Conservation (phyloP, 441 rosid genomes). For the Erysimum cheiri region DNA sequence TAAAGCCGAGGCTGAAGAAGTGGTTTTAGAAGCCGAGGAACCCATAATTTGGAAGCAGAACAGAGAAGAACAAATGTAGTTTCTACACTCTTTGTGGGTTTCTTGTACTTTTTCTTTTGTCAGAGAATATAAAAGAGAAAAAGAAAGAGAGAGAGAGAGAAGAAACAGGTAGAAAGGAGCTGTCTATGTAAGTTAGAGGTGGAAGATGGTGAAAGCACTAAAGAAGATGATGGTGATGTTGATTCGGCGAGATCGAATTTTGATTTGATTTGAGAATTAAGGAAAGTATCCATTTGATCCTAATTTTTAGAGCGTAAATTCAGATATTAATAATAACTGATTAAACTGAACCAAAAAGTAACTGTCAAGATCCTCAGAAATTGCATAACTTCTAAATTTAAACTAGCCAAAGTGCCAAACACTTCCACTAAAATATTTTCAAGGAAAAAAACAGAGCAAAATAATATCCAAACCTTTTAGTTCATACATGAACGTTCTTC, state of each 20-base stretch:
- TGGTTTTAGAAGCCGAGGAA: conserved; percentile 71
- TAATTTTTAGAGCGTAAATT: conserved; percentile 16
- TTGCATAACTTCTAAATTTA: conserved; percentile 27
- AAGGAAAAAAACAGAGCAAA: conserved; percentile 3
- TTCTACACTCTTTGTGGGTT: conserved; percentile 23
- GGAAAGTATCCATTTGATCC: conserved; percentile 31
- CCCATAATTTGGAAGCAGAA: conserved; percentile 53
- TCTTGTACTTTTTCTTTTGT: conserved; percentile 34
- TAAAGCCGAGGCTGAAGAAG: conserved; percentile 25
- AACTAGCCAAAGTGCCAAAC: conserved; percentile 3
- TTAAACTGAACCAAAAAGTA: not conserved
- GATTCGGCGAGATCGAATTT: conserved; percentile 16
- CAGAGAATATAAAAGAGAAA: conserved; percentile 42
- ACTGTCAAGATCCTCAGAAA: conserved; percentile 32
- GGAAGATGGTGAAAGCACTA: conserved; percentile 44
- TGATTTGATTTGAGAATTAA: conserved; percentile 5
- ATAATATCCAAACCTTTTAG: not conserved
- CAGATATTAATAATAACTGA: conserved; percentile 6
- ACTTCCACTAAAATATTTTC: not conserved
- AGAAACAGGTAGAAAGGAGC: conserved; percentile 48
- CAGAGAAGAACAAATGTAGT: conserved; percentile 17
- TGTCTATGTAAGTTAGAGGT: conserved; percentile 52
- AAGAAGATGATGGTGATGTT: conserved; percentile 38
- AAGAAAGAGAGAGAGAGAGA: conserved; percentile 38
- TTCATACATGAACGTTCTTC: no score